A percentile compares a stretch with the other conserved stretches of the same genome.
phyloP scores from a whole-genome alignment of 768 basidiomycete genomes.

The Mycena filopes region DNA sequence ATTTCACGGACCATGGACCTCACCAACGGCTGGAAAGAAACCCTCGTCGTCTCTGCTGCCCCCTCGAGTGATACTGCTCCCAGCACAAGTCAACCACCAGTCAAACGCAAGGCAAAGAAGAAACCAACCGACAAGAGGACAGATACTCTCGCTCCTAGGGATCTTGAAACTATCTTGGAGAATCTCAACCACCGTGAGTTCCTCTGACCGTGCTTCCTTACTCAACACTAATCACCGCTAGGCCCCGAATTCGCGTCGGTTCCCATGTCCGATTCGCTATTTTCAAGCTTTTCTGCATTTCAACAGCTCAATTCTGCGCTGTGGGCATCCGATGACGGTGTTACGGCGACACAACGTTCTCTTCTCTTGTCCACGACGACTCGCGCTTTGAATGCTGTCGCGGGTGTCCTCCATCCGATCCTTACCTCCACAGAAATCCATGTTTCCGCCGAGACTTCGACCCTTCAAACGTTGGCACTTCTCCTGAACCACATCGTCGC shows the following conservation, averaged over 20 bases:
- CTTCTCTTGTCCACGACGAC: slow-evolving; percentile 42
- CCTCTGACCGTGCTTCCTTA: neutral
- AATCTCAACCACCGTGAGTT: slow-evolving; percentile 30
- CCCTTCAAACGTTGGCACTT: slow-evolving; percentile 18
- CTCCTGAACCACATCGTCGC: slow-evolving; percentile 22
- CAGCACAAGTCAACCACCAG: slow-evolving; percentile 15
- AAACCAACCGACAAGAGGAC: slow-evolving; percentile 21
- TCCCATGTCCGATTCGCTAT: slow-evolving; percentile 32
- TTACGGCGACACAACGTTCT: slow-evolving; percentile 30
- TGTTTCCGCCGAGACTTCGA: slow-evolving; percentile 28
- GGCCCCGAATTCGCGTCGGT: slow-evolving; percentile 21
- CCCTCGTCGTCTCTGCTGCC: slow-evolving; percentile 35
- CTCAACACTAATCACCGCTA: neutral
- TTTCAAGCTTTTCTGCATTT: slow-evolving; percentile 44
- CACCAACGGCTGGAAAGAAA: slow-evolving; percentile 38
- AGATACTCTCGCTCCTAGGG: slow-evolving; percentile 12
- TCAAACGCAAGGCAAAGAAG: slow-evolving; percentile 35
- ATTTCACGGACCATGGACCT: slow-evolving; percentile 17
- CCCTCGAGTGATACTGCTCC: slow-evolving; percentile 16
- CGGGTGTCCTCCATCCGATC: slow-evolving; percentile 39
- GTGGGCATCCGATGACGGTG: slow-evolving; percentile 28
- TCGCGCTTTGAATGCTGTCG: slow-evolving; percentile 44
- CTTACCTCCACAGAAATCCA: slow-evolving; percentile 38
- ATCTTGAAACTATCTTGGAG: slow-evolving; percentile 36
- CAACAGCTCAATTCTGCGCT: slow-evolving; percentile 40